Percentiles rank a stretch among this genome's conserved stretches.
These are phyloP conservation scores for Volvox africanus DNA, from an alignment of 139 green algal species.

Conservation along the genomic window DNA sequence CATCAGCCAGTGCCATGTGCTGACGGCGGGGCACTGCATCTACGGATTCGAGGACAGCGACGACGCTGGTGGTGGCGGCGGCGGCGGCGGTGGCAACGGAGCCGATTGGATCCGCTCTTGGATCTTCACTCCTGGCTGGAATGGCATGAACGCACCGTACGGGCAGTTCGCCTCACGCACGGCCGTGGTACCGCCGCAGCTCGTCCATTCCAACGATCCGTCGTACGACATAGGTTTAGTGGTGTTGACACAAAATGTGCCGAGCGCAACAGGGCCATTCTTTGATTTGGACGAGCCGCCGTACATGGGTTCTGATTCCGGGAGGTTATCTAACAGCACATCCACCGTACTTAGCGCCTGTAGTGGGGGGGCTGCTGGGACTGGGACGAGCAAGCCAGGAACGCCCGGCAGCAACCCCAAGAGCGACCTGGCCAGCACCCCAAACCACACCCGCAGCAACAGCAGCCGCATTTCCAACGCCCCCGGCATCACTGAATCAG, in stretches of 20 bases:
- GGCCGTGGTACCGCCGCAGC: neutral
- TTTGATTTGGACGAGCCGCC: constrained; percentile 7
- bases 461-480: no score
- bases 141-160: neutral
- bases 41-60: neutral
- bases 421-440: neutral
- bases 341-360: no score
- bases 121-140: constrained; percentile 25
- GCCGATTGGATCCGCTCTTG: neutral
- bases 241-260: neutral
- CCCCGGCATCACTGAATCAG: no score
- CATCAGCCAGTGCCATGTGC: constrained; percentile 39
- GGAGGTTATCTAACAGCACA: no score
- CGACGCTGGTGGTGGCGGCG: neutral
- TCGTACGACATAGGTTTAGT: constrained; percentile 32
- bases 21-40: constrained; percentile 46
- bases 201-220: neutral
- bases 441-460: neutral
- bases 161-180: neutral
- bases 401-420: no score
- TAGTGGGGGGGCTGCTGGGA: no score
- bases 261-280: neutral
- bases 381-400: no score
- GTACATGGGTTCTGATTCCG: neutral
- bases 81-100: neutral